Evolutionary conservation across 2,329 filamentous ascomycete genomes (phyloP).

Genomic region (Pyrenophora seminiperda): DNA sequence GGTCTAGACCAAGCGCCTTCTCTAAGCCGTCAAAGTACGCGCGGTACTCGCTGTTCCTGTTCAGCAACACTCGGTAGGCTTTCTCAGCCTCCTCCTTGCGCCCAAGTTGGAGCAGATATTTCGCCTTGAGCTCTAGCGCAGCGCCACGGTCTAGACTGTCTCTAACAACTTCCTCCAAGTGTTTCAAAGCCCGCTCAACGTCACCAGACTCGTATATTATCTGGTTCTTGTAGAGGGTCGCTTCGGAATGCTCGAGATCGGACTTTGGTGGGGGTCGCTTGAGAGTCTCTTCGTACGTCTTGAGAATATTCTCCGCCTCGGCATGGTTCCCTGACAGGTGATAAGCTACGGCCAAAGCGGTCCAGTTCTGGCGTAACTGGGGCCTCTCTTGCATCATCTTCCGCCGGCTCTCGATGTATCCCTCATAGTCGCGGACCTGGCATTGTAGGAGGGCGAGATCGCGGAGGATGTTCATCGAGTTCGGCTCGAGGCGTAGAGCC

Average conservation of each 20-base stretch:
- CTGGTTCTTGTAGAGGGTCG: conserved; percentile 90
- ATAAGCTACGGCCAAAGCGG: conserved; percentile 90
- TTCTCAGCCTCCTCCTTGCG: conserved; percentile 79
- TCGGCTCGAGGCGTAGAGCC: conserved; percentile 89
- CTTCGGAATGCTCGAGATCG: conserved; percentile 93
- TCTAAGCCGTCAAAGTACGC: conserved; percentile 83
- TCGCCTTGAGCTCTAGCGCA: conserved; percentile 82
- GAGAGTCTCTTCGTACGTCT: conserved; percentile 89
- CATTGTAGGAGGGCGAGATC: conserved; percentile 92
- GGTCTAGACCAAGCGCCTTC: conserved; percentile 67
- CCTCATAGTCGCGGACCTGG: conserved; percentile 94
- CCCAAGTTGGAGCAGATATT: conserved; percentile 79
- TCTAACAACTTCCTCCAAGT: conserved; percentile 79
- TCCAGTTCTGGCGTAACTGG: conserved; percentile 90
- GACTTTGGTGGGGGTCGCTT: conserved; percentile 76
- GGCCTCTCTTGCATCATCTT: conserved; percentile 87
- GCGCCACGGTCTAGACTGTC: conserved; percentile 81
- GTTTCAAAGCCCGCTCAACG: conserved; percentile 79
- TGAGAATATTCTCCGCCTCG: conserved; percentile 88
- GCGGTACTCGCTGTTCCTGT: conserved; percentile 86
- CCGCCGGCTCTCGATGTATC: conserved; percentile 87
- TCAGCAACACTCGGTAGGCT: conserved; percentile 79
- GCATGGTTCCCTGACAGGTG: conserved; percentile 84
- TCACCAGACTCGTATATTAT: conserved; percentile 92
- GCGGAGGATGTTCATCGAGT: conserved; percentile 89